phyloP scores from a whole-genome alignment of 371 early-diverging fungal species.

The Mucor lusitanicus region DNA sequence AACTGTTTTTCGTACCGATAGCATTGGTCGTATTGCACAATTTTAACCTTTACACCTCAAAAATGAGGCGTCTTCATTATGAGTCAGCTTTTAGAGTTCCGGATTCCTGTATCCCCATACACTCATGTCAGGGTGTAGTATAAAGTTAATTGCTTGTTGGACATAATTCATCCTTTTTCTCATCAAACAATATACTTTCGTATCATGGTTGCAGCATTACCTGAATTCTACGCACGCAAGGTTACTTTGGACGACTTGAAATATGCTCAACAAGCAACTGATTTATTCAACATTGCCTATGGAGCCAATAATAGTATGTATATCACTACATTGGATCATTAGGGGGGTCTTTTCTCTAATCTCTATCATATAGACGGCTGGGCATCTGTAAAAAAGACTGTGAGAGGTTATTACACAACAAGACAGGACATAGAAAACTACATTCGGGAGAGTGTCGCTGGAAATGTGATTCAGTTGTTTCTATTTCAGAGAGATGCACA shows the following conservation, averaged over 20 bases:
- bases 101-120: not conserved
- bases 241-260: not conserved
- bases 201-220: not conserved
- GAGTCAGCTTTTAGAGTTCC: not conserved
- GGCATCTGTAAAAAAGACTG: not conserved
- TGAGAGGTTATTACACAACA: not conserved
- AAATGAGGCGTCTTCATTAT: not conserved
- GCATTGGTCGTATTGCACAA: not conserved
- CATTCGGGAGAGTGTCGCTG: not conserved
- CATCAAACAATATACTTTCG: not conserved
- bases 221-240: not conserved
- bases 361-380: not conserved
- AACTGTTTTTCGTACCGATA: not conserved
- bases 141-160: not conserved
- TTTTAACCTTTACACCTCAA: conserved; percentile 3
- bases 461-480: not conserved
- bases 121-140: not conserved
- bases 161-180: not conserved
- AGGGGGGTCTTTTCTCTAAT: not conserved
- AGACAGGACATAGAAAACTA: conserved; percentile 5
- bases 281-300: not conserved
- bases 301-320: not conserved
- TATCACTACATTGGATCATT: not conserved
- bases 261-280: not conserved
- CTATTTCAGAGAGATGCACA: not conserved